These are phyloP conservation scores for Sclerotiophoma versabilis DNA, from an alignment of 2,329 filamentous ascomycete genomes.

Conservation along the genomic window DNA sequence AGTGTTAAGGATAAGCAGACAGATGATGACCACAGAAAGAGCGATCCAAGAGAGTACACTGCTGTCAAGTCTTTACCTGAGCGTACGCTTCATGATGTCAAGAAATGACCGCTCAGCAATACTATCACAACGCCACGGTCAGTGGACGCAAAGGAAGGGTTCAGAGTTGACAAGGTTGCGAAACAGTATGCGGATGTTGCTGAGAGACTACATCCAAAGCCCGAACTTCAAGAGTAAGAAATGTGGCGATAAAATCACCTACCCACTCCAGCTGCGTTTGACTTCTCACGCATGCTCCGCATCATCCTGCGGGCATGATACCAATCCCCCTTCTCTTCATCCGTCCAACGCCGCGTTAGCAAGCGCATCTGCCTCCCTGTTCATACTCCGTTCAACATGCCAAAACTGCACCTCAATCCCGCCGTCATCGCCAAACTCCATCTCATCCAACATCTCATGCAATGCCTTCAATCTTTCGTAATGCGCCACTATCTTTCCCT, in stretches of 20 bases:
- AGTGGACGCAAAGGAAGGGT: neutral
- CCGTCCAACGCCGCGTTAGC: conserved; percentile 17
- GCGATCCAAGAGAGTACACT: no score
- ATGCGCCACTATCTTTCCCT: neutral
- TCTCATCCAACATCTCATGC: neutral
- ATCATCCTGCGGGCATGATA: no score
- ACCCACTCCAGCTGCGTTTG: no score
- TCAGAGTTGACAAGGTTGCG: neutral
- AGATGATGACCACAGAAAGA: neutral
- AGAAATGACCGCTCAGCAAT: no score
- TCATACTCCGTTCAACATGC: conserved; percentile 32
- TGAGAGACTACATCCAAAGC: neutral
- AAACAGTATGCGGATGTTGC: neutral
- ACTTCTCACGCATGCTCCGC: no score
- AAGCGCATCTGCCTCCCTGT: conserved; percentile 24
- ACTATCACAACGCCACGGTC: no score
- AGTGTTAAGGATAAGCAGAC: neutral
- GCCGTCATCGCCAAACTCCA: conserved; percentile 5
- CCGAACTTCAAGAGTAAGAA: neutral
- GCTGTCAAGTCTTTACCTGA: no score
- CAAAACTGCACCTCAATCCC: conserved; percentile 35
- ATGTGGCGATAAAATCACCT: neutral
- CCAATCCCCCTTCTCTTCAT: no score
- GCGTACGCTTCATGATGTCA: no score
- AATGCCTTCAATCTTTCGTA: neutral